Conservation (phyloP, 768 basidiomycete genomes). For the Nidularia pulvinata region DNA sequence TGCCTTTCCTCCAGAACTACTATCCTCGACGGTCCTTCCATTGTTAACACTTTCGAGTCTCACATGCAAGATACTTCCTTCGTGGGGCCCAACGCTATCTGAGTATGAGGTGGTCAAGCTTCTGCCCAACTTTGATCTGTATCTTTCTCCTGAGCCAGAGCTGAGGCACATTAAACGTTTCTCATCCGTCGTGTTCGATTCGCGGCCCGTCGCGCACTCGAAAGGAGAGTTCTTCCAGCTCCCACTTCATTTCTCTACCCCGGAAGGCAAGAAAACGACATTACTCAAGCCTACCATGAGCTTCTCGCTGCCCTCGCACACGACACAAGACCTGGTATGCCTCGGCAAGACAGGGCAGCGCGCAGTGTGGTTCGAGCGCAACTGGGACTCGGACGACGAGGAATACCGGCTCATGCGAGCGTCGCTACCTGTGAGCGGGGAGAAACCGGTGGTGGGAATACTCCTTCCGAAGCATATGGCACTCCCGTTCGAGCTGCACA, state of each 20-base stretch:
- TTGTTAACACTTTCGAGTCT: neutral
- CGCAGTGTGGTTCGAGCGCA: constrained; percentile 53
- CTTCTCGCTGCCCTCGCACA: constrained; percentile 19
- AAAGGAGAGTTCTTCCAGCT: neutral
- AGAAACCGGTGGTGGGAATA: constrained; percentile 22
- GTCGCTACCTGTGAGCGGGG: constrained; percentile 26
- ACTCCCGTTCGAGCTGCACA: constrained; percentile 48
- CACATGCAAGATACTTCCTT: neutral
- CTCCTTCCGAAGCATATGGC: constrained; percentile 45
- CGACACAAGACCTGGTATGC: constrained; percentile 27
- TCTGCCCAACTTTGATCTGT: constrained; percentile 9
- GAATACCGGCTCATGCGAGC: constrained; percentile 50
- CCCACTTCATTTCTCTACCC: neutral
- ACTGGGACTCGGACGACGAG: constrained; percentile 38
- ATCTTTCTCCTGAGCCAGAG: constrained; percentile 14
- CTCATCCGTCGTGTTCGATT: constrained; percentile 6
- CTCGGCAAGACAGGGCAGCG: constrained; percentile 41
- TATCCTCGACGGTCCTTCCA: neutral
- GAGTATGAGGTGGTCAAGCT: constrained; percentile 15
- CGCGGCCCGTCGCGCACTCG: constrained; percentile 2
- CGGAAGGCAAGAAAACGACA: neutral
- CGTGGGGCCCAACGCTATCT: constrained; percentile 8
- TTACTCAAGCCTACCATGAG: constrained; percentile 7
- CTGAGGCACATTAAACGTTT: constrained; percentile 1
- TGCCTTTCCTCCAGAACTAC: neutral